Conservation (phyloP, 2,329 filamentous ascomycete species). For the Alternaria brassicicola region DNA sequence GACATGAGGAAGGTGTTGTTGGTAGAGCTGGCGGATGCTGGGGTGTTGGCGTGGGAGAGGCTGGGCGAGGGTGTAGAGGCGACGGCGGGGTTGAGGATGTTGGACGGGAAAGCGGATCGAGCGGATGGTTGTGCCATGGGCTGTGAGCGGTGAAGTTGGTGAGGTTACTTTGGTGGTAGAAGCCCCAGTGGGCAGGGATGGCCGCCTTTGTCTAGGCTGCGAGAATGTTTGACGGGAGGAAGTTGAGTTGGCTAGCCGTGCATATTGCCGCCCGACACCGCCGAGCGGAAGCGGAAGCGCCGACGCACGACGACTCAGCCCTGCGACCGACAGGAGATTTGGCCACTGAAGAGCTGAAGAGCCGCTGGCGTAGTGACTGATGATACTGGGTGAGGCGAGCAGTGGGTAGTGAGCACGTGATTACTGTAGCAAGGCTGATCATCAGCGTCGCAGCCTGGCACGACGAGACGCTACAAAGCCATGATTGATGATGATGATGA, state of each 20-base stretch:
- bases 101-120: constrained; percentile 29
- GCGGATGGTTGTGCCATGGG: constrained; percentile 41
- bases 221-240: constrained; percentile 29
- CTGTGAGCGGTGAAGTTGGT: constrained; percentile 13
- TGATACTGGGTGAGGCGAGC: background rate
- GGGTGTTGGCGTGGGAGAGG: constrained; percentile 48
- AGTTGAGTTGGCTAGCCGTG: constrained; percentile 21
- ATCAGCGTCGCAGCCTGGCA: background rate
- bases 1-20: constrained; percentile 93
- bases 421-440: background rate
- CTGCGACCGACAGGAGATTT: constrained; percentile 1
- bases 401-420: background rate
- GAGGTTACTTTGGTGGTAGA: constrained; percentile 18
- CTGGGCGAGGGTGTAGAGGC: constrained; percentile 50
- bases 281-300: constrained; percentile 22
- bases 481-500: too few species aligned
- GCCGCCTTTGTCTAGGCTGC: constrained; percentile 27
- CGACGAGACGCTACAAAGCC: background rate
- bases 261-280: constrained; percentile 16
- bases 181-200: constrained; percentile 26
- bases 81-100: constrained; percentile 32
- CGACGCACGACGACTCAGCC: constrained; percentile 22
- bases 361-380: background rate
- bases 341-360: background rate
- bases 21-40: constrained; percentile 61